Conservation (phyloP, 1,284 basidiomycete species). For the Sparassis latifolia region DNA sequence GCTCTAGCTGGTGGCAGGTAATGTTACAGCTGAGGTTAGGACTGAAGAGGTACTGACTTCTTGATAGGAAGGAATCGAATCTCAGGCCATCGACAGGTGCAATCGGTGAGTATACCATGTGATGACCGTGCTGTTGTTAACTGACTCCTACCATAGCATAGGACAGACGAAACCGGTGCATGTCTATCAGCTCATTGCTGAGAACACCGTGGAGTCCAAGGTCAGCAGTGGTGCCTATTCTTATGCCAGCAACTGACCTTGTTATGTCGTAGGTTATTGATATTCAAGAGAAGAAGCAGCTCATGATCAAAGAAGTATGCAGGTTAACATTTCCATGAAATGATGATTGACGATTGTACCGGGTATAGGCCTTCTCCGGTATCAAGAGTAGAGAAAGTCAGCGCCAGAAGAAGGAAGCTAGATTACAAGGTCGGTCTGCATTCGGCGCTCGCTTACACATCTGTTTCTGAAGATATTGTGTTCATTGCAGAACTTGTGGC, state of each 20-base stretch:
- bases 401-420: conserved; percentile 66
- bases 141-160: conserved; percentile 39
- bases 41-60: not conserved
- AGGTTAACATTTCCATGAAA: not conserved
- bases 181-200: conserved; percentile 85
- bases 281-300: conserved; percentile 78
- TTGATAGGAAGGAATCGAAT: conserved; percentile 75
- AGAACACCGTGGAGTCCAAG: conserved; percentile 82
- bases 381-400: conserved; percentile 65
- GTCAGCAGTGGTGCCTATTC: conserved; percentile 26
- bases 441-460: not conserved
- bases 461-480: not conserved
- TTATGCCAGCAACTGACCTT: too few relatives aligned
- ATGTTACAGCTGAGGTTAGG: conserved; percentile 7
- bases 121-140: not conserved
- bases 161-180: conserved; percentile 78
- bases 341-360: not conserved
- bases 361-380: conserved; percentile 66
- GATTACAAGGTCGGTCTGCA: conserved; percentile 49
- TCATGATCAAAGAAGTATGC: conserved; percentile 58
- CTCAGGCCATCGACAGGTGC: conserved; percentile 81
- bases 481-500: conserved; percentile 13
- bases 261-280: conserved; percentile 52
- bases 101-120: conserved; percentile 33
- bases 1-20: conserved; percentile 65